phyloP scores from a whole-genome alignment of 495 filamentous ascomycete genomes.

The Massariosphaeria phaeospora region DNA sequence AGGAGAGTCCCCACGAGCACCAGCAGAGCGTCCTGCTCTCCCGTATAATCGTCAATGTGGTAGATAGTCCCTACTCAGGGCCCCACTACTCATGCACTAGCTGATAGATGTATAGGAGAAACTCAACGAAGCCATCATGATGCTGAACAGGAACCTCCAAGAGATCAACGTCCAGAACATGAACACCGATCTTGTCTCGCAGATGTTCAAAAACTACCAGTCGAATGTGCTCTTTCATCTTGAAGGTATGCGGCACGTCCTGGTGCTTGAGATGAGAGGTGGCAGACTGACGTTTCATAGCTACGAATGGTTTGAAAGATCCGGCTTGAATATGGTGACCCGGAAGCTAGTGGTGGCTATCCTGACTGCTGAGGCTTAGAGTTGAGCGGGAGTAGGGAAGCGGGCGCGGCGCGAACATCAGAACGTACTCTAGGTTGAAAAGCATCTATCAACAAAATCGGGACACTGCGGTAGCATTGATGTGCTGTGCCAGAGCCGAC shows the following conservation, averaged over 20 bases:
- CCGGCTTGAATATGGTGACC: no score
- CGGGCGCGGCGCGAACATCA: no score
- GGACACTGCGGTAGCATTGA: no score
- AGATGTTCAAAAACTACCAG: conserved; percentile 99
- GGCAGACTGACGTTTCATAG: conserved; percentile 45
- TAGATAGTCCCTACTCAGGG: no score
- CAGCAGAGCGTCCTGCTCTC: conserved; percentile 90
- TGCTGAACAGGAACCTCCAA: conserved; percentile 86
- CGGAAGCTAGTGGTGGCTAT: no score
- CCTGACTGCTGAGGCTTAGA: no score
- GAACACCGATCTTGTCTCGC: conserved; percentile 94
- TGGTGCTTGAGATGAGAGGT: not conserved
- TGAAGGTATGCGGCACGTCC: conserved; percentile 60
- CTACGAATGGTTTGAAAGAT: conserved; percentile 79
- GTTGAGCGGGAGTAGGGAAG: no score
- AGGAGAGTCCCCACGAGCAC: conserved; percentile 97
- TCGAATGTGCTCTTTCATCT: conserved; percentile 96
- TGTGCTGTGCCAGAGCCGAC: no score
- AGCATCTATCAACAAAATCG: no score
- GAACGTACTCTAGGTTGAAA: no score
- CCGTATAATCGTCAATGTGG: conserved; percentile 95
- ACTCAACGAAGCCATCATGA: conserved; percentile 88
- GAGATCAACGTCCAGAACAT: conserved; percentile 98
- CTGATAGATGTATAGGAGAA: conserved; percentile 91
- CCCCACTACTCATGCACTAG: not conserved